A percentile compares a stretch with the other conserved stretches of the same genome.
These are phyloP conservation scores for Sanghuangporus baumii DNA, from an alignment of 1,284 basidiomycete genomes.

Conservation along the genomic window DNA sequence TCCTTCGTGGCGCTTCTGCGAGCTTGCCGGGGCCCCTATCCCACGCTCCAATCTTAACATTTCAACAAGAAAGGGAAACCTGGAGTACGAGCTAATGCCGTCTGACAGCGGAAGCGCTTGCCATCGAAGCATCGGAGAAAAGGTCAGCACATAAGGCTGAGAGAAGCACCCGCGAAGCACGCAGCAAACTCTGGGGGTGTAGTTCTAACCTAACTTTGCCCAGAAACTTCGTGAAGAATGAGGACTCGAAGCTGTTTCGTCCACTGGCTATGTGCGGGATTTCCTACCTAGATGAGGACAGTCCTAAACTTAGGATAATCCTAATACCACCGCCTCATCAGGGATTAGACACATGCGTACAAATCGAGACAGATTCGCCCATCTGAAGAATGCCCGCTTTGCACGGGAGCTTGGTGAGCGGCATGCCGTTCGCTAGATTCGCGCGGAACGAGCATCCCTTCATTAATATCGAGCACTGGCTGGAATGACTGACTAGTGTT, in stretches of 20 bases:
- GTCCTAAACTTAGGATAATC: background rate
- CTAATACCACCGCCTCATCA: background rate
- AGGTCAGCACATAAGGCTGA: background rate
- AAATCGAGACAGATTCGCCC: background rate
- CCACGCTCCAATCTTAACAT: background rate
- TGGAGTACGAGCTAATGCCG: background rate
- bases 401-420: background rate
- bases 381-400: background rate
- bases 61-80: background rate
- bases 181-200: background rate
- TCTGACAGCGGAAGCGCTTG: background rate
- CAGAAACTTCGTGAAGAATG: background rate
- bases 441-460: background rate
- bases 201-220: background rate
- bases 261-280: background rate
- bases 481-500: background rate
- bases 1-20: constrained; percentile 1
- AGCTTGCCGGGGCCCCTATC: background rate
- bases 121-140: background rate
- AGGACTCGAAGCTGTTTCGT: background rate
- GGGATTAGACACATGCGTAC: background rate
- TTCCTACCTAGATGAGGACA: background rate
- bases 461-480: background rate
- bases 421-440: background rate
- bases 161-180: background rate